These are phyloP conservation scores for Macrophomina phaseolina DNA, from an alignment of 2,329 filamentous ascomycete species.

Conservation along the genomic window DNA sequence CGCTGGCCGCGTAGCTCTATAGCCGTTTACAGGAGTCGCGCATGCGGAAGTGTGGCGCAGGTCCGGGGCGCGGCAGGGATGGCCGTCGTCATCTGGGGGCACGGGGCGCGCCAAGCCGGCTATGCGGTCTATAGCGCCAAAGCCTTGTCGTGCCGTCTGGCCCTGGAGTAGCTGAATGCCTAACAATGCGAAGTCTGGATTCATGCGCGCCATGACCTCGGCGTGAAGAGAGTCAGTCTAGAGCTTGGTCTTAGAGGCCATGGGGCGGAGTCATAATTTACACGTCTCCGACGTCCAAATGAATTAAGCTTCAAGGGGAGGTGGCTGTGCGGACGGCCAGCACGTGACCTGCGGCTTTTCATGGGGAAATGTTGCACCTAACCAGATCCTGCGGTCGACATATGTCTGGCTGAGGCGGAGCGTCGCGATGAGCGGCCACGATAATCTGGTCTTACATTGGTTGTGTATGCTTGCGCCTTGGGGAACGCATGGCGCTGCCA, in stretches of 20 bases:
- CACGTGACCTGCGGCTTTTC: not conserved
- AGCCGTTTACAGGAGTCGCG: not conserved
- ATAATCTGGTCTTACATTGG: too few species aligned
- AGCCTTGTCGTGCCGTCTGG: not conserved
- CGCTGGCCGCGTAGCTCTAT: slow-evolving; percentile 19
- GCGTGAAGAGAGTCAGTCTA: not conserved
- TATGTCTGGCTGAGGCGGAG: not conserved
- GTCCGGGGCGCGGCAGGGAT: slow-evolving; percentile 15
- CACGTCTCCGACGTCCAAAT: not conserved
- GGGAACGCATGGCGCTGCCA: not conserved
- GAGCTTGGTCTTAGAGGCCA: not conserved
- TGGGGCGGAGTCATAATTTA: too few species aligned
- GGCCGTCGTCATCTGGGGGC: slow-evolving; percentile 4
- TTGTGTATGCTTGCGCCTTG: not conserved
- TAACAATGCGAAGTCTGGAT: not conserved
- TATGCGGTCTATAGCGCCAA: slow-evolving; percentile 2
- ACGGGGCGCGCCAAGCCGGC: slow-evolving; percentile 6
- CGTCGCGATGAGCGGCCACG: not conserved
- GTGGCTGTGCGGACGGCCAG: not conserved
- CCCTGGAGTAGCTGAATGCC: not conserved
- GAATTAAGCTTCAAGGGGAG: not conserved
- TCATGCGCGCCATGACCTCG: not conserved
- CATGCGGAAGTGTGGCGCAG: slow-evolving; percentile 11
- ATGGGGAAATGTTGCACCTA: not conserved
- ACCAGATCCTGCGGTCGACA: not conserved